Evolutionary conservation across 2,329 filamentous ascomycete species (phyloP), one percentile per base, ranked within the genome.

Genomic region (Stagonosporopsis chrysanthemi): DNA sequence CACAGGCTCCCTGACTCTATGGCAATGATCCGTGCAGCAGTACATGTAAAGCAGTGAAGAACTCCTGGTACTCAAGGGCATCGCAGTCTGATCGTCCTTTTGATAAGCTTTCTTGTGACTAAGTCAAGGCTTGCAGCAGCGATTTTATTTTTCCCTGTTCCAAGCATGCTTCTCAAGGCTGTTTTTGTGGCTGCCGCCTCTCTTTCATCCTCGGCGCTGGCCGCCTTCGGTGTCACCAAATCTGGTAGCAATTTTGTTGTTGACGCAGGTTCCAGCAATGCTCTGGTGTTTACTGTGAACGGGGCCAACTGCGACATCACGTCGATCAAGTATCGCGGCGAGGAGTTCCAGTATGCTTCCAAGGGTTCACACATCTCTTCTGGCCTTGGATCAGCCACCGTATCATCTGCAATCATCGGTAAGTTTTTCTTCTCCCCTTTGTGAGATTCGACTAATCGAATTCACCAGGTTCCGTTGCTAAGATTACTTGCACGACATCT

Each of bases 261-360:
- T 9, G 74, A 77, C 55, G 69, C 74, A 3, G 75, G 73, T 2
- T 70, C 73, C 0, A 57, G 63, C 23, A 72, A 75, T 41, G 19
- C 70, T 6, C 58, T 77, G n/a, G 61, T 69, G 8, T 66, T 77
- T 17, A 73, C 71, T 7, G 72, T 77, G 14, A 68, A 72, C 28
- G 60, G 80, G 43, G 78, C 77, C 15, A 87, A 77, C 69, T 88
- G 86, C 63, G 87, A 88, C 63, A 86, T 89, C 70, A 87, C 81
- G 14, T 88, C 86, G 0, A 84, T 89, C 70, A 81, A 82, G 51
- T 88, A 82, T 68, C 82, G 83, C 23, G 83, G 84, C 57, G 79
- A 80, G 40, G 84, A 89, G 68, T 80, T 86, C 7, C 87, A 89
- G 71, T 84, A 85, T 63, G 60, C 74, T 6, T 71, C 73, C 43